phyloP scores from a whole-genome alignment of 2,329 filamentous ascomycete genomes.

The Thermoascus crustaceus region DNA sequence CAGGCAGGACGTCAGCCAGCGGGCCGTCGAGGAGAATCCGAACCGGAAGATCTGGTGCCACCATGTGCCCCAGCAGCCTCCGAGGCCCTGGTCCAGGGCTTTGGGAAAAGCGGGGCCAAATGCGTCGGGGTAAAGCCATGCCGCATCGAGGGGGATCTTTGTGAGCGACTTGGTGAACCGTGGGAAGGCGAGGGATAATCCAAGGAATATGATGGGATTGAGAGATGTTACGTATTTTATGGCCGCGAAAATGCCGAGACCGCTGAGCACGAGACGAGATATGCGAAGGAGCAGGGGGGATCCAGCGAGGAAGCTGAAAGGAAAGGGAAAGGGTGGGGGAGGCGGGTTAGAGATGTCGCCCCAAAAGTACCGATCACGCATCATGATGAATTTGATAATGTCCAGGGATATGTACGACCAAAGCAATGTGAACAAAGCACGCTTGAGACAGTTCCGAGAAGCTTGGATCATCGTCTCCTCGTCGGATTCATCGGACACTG shows the following conservation, averaged over 20 bases:
- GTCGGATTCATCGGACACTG: conserved; percentile 4
- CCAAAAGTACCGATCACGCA: conserved; percentile 72
- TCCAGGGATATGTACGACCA: conserved; percentile 62
- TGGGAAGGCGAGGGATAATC: conserved; percentile 42
- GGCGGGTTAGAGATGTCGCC: conserved; percentile 43
- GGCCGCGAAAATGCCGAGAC: conserved; percentile 50
- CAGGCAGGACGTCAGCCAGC: conserved; percentile 27
- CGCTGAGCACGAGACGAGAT: conserved; percentile 51
- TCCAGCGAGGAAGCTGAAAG: conserved; percentile 34
- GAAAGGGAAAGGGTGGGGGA: conserved; percentile 36
- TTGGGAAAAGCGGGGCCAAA: conserved; percentile 43
- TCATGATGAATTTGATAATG: conserved; percentile 57
- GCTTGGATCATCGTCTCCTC: conserved; percentile 18
- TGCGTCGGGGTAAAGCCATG: conserved; percentile 54
- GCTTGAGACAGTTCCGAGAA: conserved; percentile 41
- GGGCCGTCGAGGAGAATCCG: conserved; percentile 36
- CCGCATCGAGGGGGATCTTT: conserved; percentile 51
- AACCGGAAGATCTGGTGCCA: conserved; percentile 90
- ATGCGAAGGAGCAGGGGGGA: conserved; percentile 42
- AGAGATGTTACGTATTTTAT: conserved; percentile 55
- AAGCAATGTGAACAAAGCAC: conserved; percentile 41
- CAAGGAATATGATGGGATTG: conserved; percentile 52
- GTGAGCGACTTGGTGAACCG: conserved; percentile 49
- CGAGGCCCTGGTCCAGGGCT: conserved; percentile 56
- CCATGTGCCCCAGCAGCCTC: conserved; percentile 74